These are phyloP conservation scores for Silene vulgaris DNA, from an alignment of 179 eudicot species.

Conservation along the genomic window DNA sequence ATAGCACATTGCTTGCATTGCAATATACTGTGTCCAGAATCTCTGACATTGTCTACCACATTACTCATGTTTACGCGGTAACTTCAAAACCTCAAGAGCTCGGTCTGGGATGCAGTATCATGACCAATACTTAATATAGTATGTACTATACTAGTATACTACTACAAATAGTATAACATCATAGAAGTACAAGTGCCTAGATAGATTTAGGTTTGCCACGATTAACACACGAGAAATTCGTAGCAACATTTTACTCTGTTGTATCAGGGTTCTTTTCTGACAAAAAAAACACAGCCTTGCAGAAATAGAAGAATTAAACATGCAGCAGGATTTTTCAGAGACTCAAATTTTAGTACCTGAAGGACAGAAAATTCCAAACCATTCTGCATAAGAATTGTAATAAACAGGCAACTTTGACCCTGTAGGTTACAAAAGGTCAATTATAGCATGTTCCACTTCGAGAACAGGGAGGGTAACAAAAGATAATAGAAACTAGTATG, in stretches of 20 bases:
- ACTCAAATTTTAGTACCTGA: constrained; percentile 52
- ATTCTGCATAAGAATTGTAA: constrained; percentile 61
- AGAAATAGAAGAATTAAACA: background rate
- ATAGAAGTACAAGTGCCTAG: background rate
- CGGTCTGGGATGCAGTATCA: background rate
- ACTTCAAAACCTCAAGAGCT: background rate
- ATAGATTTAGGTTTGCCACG: background rate
- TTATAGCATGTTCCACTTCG: constrained; percentile 15
- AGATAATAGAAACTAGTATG: background rate
- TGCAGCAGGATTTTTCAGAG: background rate
- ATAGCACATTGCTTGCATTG: no score
- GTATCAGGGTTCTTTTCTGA: constrained; percentile 10
- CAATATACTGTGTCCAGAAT: background rate
- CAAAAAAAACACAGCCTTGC: background rate
- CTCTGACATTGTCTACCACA: background rate
- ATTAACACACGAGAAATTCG: background rate
- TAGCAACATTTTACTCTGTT: background rate
- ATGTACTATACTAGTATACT: background rate
- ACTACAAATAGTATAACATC: background rate
- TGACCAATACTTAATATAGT: background rate
- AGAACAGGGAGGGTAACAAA: constrained; percentile 15
- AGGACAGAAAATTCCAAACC: constrained; percentile 55
- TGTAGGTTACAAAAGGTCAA: constrained; percentile 30
- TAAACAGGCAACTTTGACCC: constrained; percentile 61
- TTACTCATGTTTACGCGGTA: constrained; percentile 3